Percentiles rank a stretch among this genome's conserved stretches.
These are phyloP conservation scores for Mycena indigotica DNA, from an alignment of 768 basidiomycete species.

Conservation along the genomic window DNA sequence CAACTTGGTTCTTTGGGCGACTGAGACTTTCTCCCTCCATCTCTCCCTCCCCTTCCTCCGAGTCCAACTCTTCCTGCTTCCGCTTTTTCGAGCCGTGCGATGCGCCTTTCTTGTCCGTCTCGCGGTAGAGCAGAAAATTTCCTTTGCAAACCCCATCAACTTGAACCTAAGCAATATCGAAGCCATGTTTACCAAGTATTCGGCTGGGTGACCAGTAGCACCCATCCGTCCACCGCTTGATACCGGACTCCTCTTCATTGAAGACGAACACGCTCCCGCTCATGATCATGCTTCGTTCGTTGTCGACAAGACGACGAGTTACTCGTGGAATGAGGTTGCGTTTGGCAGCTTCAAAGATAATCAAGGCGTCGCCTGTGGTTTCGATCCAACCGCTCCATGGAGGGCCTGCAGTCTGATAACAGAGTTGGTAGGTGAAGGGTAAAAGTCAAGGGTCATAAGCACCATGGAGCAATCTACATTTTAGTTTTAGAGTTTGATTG, in stretches of 20 bases:
- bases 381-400: conserved; percentile 96
- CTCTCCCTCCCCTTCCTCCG: conserved; percentile 29
- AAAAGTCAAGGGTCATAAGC: neutral
- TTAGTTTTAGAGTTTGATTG: conserved; percentile 6
- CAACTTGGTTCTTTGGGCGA: conserved; percentile 60
- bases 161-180: too few species aligned
- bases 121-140: conserved; percentile 96
- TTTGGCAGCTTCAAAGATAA: conserved; percentile 92
- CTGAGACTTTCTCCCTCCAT: conserved; percentile 56
- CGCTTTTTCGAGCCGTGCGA: conserved; percentile 49
- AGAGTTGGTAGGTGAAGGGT: neutral
- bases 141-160: too few species aligned
- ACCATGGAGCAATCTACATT: neutral
- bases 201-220: conserved; percentile 93
- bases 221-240: conserved; percentile 98
- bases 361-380: conserved; percentile 92
- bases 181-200: conserved; percentile 86
- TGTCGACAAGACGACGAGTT: conserved; percentile 87
- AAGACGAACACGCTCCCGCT: conserved; percentile 96
- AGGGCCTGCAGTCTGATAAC: conserved; percentile 38
- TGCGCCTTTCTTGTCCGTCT: conserved; percentile 82
- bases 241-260: conserved; percentile 95
- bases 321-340: conserved; percentile 90
- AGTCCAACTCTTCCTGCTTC: conserved; percentile 29
- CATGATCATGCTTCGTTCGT: conserved; percentile 90